Base-by-base conservation (phyloP, 306 rosid genomes). In the Ammopiptanthus mongolicus region DNA sequence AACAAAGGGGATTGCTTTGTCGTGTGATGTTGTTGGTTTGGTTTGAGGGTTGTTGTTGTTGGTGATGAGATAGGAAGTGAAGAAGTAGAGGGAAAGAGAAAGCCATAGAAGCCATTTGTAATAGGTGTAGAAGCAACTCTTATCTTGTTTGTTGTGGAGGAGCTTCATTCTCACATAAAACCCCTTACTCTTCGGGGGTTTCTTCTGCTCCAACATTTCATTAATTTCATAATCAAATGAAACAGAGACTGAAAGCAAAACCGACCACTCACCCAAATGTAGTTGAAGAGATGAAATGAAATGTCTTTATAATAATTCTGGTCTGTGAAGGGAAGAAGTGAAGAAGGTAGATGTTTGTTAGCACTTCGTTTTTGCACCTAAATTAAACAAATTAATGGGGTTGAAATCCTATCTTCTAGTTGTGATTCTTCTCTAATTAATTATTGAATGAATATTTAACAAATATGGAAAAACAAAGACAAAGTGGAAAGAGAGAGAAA, bases 21-120 rank as follows among this genome's bases (percentile, higher is more conserved):
- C 7, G 28, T 25, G 28, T 25, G 28, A 25, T 25, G 28, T 25
- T 25, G 77, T 8, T 1, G 69, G 39, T 48, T 78, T 47, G 9
- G 55, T 13, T 2, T 19, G 65, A 4, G 78, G 78, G 59, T 76
- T 78, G 18, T 80, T 81, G 71, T 25, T 25, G 28, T 25, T 25
- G 28, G 80, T 83, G 56, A 90, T 74, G 78, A 87, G 82, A 25
- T 74, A 89, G 34, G 96, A 89, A 70, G 83, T 73, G 78, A 91
- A 86, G 82, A 91, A 88, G 65, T 93, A 93, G 6, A 93, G 85
- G 8, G 93, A 84, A 0, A 93, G 78, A 21, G 91, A 89, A 23
- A 87, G 53, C 91, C 96, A 93, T 21, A 91, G 89, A 39, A 91
- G 13, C 84, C 87, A 91, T 82, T 91, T 93, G 93, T 86, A 91